Evolutionary conservation across 257 asterid genomes (phyloP), one percentile per base, ranked within the genome.

Genomic region (Ligustrum vulgare): DNA sequence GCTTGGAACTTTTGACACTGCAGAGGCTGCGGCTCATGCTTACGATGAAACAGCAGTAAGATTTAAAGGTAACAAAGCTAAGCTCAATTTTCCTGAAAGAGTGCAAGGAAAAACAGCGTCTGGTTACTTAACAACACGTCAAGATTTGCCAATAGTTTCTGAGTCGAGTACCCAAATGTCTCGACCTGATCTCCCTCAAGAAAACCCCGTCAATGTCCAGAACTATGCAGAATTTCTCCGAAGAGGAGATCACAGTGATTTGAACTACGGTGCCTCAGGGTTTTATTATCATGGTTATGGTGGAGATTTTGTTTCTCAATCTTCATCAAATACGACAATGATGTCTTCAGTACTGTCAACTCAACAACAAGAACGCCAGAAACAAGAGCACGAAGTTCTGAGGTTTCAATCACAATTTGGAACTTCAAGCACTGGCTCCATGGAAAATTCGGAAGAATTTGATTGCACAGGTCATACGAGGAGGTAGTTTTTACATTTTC

Each of bases 1-100:
- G 97, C 89, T 90, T 0, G 97, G 96, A 15, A 92, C 97, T 0
- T 90, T 92, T 66, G 91, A 87, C 4, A 82, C 97, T 0, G n/a
- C n/a, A n/a, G n/a, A n/a, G n/a, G n/a, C n/a, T n/a, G n/a, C n/a
- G n/a, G n/a, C n/a, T n/a, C n/a, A n/a, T n/a, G n/a, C n/a, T n/a
- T n/a, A n/a, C n/a, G n/a, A n/a, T n/a, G n/a, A 90, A 39, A 97
- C 96, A 0, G 98, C 98, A 0, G 89, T 92, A 0, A 81, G 79
- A 74, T 92, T 92, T 89, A 92, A 92, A 74, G 97, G 97, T 13
- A 89, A 80, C 87, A 92, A 92, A 78, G 97, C 97, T 3, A 92
- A 90, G 60, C 95, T 90, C 82, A 92, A 92, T 79, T 92, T 92
- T 69, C 97, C 97, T 1, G 97, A 92, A 72, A 83, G 92, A 72